phyloP scores from a whole-genome alignment of 768 basidiomycete genomes.

The Termitomyces sp. region DNA sequence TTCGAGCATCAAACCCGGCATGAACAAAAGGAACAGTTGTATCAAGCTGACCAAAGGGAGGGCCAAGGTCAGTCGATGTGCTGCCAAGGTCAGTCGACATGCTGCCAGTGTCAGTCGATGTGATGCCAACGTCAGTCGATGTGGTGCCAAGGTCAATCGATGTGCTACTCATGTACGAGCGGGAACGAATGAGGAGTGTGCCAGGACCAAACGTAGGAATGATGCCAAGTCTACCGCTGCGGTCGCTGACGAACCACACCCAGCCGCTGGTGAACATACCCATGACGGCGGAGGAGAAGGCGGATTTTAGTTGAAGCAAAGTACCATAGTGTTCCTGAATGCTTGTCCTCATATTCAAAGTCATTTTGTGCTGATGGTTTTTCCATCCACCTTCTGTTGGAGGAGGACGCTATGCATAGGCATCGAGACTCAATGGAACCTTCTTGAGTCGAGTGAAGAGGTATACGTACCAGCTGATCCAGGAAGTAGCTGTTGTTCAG shows the following conservation, averaged over 20 bases:
- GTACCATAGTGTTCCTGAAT: conserved; percentile 55
- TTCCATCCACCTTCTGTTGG: conserved; percentile 22
- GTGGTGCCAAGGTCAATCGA: background rate
- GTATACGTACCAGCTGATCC: conserved; percentile 64
- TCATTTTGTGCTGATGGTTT: conserved; percentile 34
- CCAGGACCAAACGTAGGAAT: conserved; percentile 86
- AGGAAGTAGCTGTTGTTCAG: conserved; percentile 97
- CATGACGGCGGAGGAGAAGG: conserved; percentile 67
- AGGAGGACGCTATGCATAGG: conserved; percentile 32
- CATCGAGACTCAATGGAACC: conserved; percentile 2
- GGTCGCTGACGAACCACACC: conserved; percentile 84
- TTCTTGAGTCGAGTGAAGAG: background rate
- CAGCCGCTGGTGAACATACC: conserved; percentile 80
- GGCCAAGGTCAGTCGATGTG: conserved; percentile 8
- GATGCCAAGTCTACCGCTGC: conserved; percentile 53
- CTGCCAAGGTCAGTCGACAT: background rate
- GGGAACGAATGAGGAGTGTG: conserved; percentile 74
- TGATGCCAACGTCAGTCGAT: too few species aligned
- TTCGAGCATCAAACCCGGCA: background rate
- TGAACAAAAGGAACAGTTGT: conserved; percentile 1
- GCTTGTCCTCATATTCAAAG: conserved; percentile 18
- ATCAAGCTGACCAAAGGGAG: conserved; percentile 4
- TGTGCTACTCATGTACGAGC: conserved; percentile 28
- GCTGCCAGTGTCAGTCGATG: too few species aligned
- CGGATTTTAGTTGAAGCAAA: conserved; percentile 63